These are phyloP conservation scores for Peniophora sp. DNA, from an alignment of 1,284 basidiomycete species.

Conservation along the genomic window DNA sequence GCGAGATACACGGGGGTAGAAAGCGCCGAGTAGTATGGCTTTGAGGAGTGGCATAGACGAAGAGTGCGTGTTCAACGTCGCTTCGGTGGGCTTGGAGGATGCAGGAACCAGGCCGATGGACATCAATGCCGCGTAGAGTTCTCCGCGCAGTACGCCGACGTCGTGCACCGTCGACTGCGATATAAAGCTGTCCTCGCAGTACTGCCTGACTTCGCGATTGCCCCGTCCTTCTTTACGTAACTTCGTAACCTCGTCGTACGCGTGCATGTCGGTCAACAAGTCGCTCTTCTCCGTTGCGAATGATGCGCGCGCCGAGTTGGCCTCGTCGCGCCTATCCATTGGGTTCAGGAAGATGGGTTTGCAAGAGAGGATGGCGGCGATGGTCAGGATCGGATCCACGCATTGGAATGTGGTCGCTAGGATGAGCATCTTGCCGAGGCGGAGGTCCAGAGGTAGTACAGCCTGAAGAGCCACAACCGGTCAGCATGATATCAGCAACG, in stretches of 20 bases:
- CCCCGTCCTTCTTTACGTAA: slow-evolving; percentile 33
- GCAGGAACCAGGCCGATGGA: slow-evolving; percentile 66
- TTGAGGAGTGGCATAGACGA: slow-evolving; percentile 70
- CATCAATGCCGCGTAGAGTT: slow-evolving; percentile 68
- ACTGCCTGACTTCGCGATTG: neutral
- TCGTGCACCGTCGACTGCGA: slow-evolving; percentile 73
- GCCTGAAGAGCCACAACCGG: slow-evolving; percentile 34
- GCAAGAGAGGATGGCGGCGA: slow-evolving; percentile 78
- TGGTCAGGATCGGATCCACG: slow-evolving; percentile 69
- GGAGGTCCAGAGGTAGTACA: slow-evolving; percentile 82
- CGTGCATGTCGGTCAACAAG: slow-evolving; percentile 74
- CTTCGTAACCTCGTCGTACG: slow-evolving; percentile 62
- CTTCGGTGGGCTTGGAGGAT: slow-evolving; percentile 34
- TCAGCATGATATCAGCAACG: slow-evolving; percentile 1
- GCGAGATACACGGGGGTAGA: slow-evolving; percentile 75
- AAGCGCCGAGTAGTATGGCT: slow-evolving; percentile 72
- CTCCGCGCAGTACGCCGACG: slow-evolving; percentile 70
- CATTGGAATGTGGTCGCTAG: slow-evolving; percentile 78
- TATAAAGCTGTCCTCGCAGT: slow-evolving; percentile 73
- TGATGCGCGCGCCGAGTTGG: slow-evolving; percentile 42
- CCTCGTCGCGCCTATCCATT: slow-evolving; percentile 78
- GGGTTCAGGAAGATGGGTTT: slow-evolving; percentile 84
- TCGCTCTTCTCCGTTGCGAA: slow-evolving; percentile 74
- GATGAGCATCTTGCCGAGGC: slow-evolving; percentile 90
- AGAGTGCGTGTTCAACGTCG: slow-evolving; percentile 52